A percentile compares a stretch with the other conserved stretches of the same genome.
phyloP scores from a whole-genome alignment of 805 yeast genomes.

The Trichomonascus vanleenenianus region DNA sequence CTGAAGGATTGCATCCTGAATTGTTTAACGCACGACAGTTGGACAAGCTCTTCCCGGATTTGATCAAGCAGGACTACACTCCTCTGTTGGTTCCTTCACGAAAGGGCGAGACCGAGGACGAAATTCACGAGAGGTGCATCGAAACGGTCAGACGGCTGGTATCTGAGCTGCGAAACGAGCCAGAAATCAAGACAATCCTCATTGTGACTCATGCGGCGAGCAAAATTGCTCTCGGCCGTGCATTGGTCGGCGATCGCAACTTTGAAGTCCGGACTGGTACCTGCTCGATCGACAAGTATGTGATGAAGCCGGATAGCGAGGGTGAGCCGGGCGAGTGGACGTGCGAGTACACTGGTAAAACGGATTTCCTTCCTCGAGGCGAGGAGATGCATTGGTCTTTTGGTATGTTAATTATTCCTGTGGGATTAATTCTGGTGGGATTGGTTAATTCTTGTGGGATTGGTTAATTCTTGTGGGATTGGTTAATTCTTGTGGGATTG shows the following conservation, averaged over 20 bases:
- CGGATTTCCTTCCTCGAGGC: slow-evolving; percentile 63
- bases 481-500: slow-evolving; percentile 1
- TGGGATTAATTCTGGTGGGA: background rate
- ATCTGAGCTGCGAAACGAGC: slow-evolving; percentile 45
- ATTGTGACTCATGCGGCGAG: slow-evolving; percentile 93
- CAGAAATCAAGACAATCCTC: slow-evolving; percentile 54
- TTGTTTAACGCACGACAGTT: slow-evolving; percentile 54
- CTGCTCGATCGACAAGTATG: slow-evolving; percentile 70
- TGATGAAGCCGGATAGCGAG: slow-evolving; percentile 11
- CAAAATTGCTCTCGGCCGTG: slow-evolving; percentile 79
- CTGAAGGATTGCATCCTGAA: slow-evolving; percentile 40
- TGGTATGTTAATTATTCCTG: slow-evolving; percentile 30
- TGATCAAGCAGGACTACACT: slow-evolving; percentile 40
- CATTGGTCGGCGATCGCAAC: slow-evolving; percentile 46
- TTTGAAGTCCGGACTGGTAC: slow-evolving; percentile 68
- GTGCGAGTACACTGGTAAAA: slow-evolving; percentile 60
- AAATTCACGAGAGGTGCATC: slow-evolving; percentile 56
- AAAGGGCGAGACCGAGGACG: slow-evolving; percentile 67
- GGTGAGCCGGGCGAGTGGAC: slow-evolving; percentile 43
- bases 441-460: too few species aligned
- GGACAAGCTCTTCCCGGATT: slow-evolving; percentile 43
- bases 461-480: too few species aligned
- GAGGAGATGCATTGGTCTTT: slow-evolving; percentile 95
- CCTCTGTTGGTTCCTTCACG: slow-evolving; percentile 53
- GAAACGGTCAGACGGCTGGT: slow-evolving; percentile 50